Evolutionary conservation across 345 rosid genomes (phyloP).

Genomic region (Iberis pinnata): DNA sequence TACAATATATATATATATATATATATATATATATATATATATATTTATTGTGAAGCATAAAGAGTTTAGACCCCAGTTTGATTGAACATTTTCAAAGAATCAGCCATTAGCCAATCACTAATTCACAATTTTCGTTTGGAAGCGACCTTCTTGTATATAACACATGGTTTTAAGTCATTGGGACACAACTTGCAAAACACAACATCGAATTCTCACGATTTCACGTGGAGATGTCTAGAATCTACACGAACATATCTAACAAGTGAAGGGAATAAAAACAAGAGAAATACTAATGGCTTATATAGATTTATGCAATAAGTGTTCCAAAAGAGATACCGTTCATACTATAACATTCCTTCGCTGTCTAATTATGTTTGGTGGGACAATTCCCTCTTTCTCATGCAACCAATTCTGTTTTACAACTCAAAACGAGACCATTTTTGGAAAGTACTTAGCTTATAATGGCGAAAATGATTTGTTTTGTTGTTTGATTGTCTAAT

Average conservation of each 20-base stretch:
- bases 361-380: constrained; percentile 27
- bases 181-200: constrained; percentile 19
- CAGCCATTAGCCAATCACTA: background rate
- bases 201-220: constrained; percentile 13
- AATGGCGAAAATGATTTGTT: constrained; percentile 21
- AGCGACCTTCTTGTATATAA: background rate
- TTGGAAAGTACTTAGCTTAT: constrained; percentile 22
- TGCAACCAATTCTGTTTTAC: constrained; percentile 22
- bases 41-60: too few relatives aligned
- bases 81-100: too few relatives aligned
- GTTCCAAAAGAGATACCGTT: constrained; percentile 28
- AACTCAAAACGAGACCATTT: constrained; percentile 13
- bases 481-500: constrained; percentile 19
- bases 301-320: constrained; percentile 8
- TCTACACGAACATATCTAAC: constrained; percentile 16
- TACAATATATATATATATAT: too few relatives aligned
- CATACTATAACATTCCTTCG: constrained; percentile 30
- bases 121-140: too few relatives aligned
- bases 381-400: constrained; percentile 33
- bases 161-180: constrained; percentile 18
- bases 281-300: constrained; percentile 21
- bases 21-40: too few relatives aligned
- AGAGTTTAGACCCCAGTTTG: too few relatives aligned
- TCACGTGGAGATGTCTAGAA: constrained; percentile 31
- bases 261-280: constrained; percentile 19